Base-by-base conservation (phyloP, 2,329 filamentous ascomycete genomes). In the Penicillium expansum region DNA sequence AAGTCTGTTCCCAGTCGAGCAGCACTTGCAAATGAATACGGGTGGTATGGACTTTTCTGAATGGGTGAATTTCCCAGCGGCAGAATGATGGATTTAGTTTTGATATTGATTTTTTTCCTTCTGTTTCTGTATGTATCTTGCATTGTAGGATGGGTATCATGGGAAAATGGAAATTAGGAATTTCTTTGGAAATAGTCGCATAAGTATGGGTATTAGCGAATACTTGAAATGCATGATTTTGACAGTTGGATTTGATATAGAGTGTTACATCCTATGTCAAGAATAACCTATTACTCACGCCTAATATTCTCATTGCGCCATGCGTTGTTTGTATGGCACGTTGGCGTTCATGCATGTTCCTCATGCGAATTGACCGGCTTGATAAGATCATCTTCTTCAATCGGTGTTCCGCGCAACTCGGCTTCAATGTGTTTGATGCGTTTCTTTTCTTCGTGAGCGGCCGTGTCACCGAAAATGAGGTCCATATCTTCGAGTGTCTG, bases 401-500 rank as follows among this genome's bases (percentile, higher is more conserved):
- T 42, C 10, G 59, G 60, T 5, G 67, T 65, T 14, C 69, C 70
- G 8, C 71, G 68, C 30, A 76, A 56, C 37, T 74, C 66, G 6
- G 68, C 67, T 57, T 77, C 74, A 14, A 77, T 76, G 18, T 70
- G 68, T 42, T 71, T 69, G 48, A 76, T 74, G 29, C 73, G 69
- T 52, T 70, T 61, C 59, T 74, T 72, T 53, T 76, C 74, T 58
- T 75, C 69, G 29, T 75, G 67, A 1, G 71, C 72, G 16, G 65
- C 66, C 1, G 68, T 74, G 48, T 77, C 76, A 3, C 73, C 72
- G 53, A 78, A 78, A 33, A 77, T 74, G 37, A 74, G 73, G 43
- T 84, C 82, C 76, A 85, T 83, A 57, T 85, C 78, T 66, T 85
- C 82, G 13, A 86, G 75, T 5, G 78, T 84, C 62, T 74, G 37